Percentiles rank a stretch among this genome's conserved stretches.
These are phyloP conservation scores for Dictyostelium discoideum DNA, from an alignment of 78 protist genomes.

Conservation along the genomic window DNA sequence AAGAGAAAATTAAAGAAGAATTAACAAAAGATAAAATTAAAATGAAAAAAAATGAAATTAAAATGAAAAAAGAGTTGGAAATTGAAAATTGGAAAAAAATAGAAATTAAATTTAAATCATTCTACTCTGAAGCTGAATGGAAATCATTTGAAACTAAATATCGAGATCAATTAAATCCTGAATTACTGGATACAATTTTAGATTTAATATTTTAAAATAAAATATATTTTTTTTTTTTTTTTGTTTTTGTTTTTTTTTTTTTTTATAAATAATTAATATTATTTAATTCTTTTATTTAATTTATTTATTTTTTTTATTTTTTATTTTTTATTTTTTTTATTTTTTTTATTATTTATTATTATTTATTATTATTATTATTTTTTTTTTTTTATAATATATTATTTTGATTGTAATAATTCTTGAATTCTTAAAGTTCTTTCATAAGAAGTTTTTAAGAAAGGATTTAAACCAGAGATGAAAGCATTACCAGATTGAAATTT, in stretches of 20 bases:
- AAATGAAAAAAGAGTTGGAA: background rate
- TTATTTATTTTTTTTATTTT: background rate
- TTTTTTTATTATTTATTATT: background rate
- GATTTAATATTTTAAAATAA: slow-evolving; percentile 5
- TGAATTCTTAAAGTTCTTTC: slow-evolving; percentile 56
- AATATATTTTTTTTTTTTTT: background rate
- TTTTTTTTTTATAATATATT: background rate
- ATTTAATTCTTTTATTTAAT: background rate
- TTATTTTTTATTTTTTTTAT: background rate
- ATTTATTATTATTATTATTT: background rate
- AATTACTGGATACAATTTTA: background rate
- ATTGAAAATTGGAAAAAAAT: background rate
- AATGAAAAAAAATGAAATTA: background rate
- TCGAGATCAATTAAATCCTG: background rate
- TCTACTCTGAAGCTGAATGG: background rate
- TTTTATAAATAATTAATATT: background rate
- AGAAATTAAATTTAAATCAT: slow-evolving; percentile 3
- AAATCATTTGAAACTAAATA: background rate
- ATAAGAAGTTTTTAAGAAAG: slow-evolving; percentile 60
- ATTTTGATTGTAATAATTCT: background rate
- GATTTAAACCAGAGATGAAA: slow-evolving; percentile 73
- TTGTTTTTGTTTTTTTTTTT: too few relatives aligned
- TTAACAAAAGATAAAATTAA: background rate
- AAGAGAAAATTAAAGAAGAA: background rate
- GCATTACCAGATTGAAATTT: slow-evolving; percentile 71